A percentile compares a stretch with the other conserved stretches of the same genome.
Conservation (phyloP, 305 asterid genomes). For the Fraxinus baroniana region DNA sequence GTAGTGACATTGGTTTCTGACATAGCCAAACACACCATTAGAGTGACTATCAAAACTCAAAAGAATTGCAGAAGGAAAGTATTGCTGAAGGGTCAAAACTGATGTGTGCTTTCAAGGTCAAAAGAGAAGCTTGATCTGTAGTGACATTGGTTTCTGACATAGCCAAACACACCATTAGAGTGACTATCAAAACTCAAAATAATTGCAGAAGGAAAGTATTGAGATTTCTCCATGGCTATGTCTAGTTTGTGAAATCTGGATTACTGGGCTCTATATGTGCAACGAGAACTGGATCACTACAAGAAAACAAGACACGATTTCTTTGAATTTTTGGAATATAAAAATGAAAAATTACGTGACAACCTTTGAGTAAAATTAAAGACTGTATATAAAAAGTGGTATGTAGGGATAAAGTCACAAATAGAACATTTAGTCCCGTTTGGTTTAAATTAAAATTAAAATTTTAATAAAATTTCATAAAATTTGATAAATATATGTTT, state of each 20-base stretch:
- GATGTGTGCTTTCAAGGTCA: constrained; percentile 6
- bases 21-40: not conserved
- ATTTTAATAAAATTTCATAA: no score
- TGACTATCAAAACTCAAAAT: not conserved
- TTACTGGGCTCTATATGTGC: not conserved
- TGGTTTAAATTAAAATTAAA: no score
- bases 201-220: not conserved
- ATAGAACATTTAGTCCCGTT: no score
- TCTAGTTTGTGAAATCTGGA: not conserved
- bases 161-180: not conserved
- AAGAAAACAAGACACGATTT: not conserved
- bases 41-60: not conserved
- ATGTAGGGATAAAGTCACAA: no score
- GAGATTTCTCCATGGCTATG: not conserved
- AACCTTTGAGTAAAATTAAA: no score
- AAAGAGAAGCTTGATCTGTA: not conserved
- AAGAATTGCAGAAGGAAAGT: not conserved
- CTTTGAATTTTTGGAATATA: not conserved
- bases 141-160: not conserved
- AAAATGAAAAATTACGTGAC: no score
- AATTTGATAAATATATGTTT: no score
- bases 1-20: not conserved
- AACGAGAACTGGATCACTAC: not conserved
- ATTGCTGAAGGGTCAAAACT: not conserved
- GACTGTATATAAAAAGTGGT: no score